Percentiles rank a stretch among this genome's conserved stretches.
These are phyloP conservation scores for Isatis lusitanica DNA, from an alignment of 441 rosid species.

Conservation along the genomic window DNA sequence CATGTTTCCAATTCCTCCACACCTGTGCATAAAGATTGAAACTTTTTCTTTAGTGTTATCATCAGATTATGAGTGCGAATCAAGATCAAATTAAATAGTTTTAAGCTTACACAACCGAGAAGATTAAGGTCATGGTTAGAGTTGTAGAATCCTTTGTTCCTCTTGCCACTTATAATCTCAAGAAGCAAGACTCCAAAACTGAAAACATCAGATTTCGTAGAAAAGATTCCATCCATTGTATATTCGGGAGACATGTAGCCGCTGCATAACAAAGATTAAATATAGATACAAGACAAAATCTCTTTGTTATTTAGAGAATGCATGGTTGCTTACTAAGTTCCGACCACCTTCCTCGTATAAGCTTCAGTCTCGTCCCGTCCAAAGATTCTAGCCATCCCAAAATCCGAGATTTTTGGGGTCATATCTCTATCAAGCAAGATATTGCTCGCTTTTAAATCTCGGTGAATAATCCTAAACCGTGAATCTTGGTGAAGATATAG, in stretches of 20 bases:
- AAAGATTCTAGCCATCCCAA: slow-evolving; percentile 83
- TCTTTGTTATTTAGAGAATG: background rate
- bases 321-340: slow-evolving; percentile 69
- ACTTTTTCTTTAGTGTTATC: background rate
- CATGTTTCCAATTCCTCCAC: slow-evolving; percentile 72
- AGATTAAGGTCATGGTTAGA: slow-evolving; percentile 48
- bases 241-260: slow-evolving; percentile 90
- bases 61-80: background rate
- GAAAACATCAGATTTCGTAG: slow-evolving; percentile 70
- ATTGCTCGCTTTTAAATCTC: slow-evolving; percentile 77
- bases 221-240: slow-evolving; percentile 73
- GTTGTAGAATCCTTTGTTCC: slow-evolving; percentile 61
- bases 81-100: background rate
- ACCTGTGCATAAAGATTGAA: slow-evolving; percentile 38
- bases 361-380: slow-evolving; percentile 67
- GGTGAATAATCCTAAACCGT: slow-evolving; percentile 69
- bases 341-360: slow-evolving; percentile 62
- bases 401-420: slow-evolving; percentile 76
- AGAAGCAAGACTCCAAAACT: slow-evolving; percentile 73
- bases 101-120: slow-evolving; percentile 66
- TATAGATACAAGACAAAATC: background rate
- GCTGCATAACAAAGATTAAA: slow-evolving; percentile 25
- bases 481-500: slow-evolving; percentile 80
- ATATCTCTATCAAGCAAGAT: slow-evolving; percentile 58
- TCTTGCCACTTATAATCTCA: slow-evolving; percentile 70